phyloP scores from a whole-genome alignment of 2,329 filamentous ascomycete genomes.

The Passalora sequoiae region DNA sequence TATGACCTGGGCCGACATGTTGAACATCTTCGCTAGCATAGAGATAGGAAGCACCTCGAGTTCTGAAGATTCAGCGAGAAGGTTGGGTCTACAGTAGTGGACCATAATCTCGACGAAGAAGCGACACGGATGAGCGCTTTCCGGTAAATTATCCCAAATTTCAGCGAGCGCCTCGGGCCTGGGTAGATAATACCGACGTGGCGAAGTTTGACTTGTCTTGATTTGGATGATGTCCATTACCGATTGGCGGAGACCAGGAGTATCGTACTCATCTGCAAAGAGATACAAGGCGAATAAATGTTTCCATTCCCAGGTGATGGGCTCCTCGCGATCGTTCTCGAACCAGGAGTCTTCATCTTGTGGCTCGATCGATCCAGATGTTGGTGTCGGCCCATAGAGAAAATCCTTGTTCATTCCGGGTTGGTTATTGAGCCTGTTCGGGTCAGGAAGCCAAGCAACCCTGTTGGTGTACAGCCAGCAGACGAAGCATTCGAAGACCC shows the following conservation, averaged over 20 bases:
- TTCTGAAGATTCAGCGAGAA: background rate
- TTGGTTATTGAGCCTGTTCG: background rate
- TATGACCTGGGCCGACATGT: background rate
- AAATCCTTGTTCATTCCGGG: too few species aligned
- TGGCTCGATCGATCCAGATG: background rate
- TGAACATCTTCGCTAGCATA: background rate
- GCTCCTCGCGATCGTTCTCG: background rate
- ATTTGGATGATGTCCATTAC: background rate
- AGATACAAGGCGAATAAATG: background rate
- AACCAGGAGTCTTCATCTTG: background rate
- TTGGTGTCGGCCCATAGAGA: too few species aligned
- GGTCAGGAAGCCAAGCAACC: background rate
- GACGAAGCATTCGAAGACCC: background rate
- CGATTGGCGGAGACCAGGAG: background rate
- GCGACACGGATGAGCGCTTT: background rate
- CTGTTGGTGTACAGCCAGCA: background rate
- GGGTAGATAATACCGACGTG: background rate
- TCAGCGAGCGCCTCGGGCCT: background rate
- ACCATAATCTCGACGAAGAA: background rate
- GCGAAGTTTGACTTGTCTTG: background rate
- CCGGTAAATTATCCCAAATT: background rate
- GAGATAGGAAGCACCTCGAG: background rate
- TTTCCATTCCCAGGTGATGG: background rate
- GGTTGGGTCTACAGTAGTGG: background rate
- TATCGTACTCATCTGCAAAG: background rate